Conservation (phyloP, 495 filamentous ascomycete genomes). For the Penicillium pancosmium region DNA sequence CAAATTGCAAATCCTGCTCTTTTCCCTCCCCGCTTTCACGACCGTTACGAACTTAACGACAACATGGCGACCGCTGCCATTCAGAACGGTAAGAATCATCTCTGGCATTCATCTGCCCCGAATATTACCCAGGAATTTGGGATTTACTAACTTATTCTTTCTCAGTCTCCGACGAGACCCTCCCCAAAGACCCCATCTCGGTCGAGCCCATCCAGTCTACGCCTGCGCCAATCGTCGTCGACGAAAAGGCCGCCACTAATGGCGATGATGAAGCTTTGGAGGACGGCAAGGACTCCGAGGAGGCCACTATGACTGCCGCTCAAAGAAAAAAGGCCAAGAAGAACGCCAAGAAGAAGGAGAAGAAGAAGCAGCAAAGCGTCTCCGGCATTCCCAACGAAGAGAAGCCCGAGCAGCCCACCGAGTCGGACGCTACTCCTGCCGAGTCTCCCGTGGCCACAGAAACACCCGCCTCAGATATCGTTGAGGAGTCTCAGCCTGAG, state of each 20-base stretch:
- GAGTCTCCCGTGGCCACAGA: conserved; percentile 1
- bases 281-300: not conserved
- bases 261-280: conserved; percentile 8
- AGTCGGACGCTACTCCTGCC: not conserved
- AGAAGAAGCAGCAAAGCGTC: conserved; percentile 15
- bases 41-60: conserved; percentile 27
- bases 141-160: not conserved
- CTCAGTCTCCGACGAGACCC: conserved; percentile 26
- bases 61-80: conserved; percentile 30
- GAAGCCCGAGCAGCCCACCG: conserved; percentile 3
- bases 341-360: conserved; percentile 25
- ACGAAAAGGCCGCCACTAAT: conserved; percentile 17
- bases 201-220: conserved; percentile 14
- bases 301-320: conserved; percentile 12
- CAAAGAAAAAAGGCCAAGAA: conserved; percentile 26
- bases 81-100: conserved; percentile 20
- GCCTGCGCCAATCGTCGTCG: conserved; percentile 15
- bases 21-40: conserved; percentile 22
- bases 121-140: not conserved
- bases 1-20: conserved; percentile 27
- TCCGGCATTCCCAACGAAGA: conserved; percentile 11
- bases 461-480: not conserved
- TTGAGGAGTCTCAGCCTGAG: not conserved
- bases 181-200: conserved; percentile 24
- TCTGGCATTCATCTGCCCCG: not conserved